Evolutionary conservation across 73 alveolate genomes (phyloP), one percentile per base, ranked within the genome.

Genomic region (Symbiodinium natans): DNA sequence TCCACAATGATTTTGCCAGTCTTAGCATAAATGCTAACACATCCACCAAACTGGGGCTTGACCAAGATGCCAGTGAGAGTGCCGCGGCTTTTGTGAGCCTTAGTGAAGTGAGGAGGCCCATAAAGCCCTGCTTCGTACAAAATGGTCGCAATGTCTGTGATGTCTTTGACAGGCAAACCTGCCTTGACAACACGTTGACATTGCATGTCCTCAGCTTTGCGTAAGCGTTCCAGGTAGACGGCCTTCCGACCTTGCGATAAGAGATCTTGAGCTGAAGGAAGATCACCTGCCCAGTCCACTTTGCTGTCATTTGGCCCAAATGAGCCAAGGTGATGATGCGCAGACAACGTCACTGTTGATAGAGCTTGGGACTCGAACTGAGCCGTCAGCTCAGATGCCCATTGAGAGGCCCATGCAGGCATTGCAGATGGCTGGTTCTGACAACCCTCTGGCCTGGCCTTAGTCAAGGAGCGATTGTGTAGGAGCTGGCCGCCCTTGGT

Each of bases 51-150:
- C 9, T 36, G 33, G 3, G 86, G 86, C 56, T 77, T 77, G 52
- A 77, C 86, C 86, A 77, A 19, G 31, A 77, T 77, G 17, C 86
- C 86, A 3, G 86, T 77, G n/a, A 77, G 36, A 46, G 8, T 77
- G 29, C 86, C 86, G 3, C 40, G 36, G 52, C 29, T 77, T 54
- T 31, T 36, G 33, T 77, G 84, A 74, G 86, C 86, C 38, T 77
- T 77, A 21, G 86, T 77, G 56, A 33, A 40, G 56, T 77, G 86
- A 77, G 86, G 86, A 40, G 86, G 86, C n/a, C 86, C 86, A 38
- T 36, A 77, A 46, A 77, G 33, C 23, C 9, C 40, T 9, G 38
- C 86, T 36, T 46, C 8, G 36, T 36, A 25, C 33, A 77, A 54
- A 46, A 77, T 11, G 56, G 86, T 31, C 36, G 86, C 86, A 8